These are phyloP conservation scores for Areca catechu DNA, from an alignment of 176 grass and related monocot species.

Conservation along the genomic window DNA sequence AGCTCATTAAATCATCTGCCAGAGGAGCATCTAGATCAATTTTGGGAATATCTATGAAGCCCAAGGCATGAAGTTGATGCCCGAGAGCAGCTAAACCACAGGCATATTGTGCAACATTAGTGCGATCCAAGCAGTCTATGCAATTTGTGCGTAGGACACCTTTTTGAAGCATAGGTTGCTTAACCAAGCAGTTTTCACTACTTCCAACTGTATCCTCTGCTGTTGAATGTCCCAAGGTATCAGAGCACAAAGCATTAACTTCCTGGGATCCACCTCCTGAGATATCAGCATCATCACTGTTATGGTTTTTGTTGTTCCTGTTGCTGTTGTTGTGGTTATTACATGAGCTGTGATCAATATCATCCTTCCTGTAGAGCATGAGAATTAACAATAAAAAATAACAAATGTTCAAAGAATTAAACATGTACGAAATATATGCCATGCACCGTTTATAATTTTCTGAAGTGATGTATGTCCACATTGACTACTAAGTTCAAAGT, in stretches of 20 bases:
- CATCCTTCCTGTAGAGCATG: neutral
- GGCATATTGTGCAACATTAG: conserved; percentile 93
- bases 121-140: conserved; percentile 94
- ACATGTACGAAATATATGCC: too few relatives aligned
- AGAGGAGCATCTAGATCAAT: conserved; percentile 63
- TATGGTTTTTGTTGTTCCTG: conserved; percentile 5
- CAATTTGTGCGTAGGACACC: conserved; percentile 88
- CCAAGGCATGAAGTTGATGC: conserved; percentile 61
- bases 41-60: conserved; percentile 38
- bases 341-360: neutral
- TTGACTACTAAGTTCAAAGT: too few relatives aligned
- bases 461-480: too few relatives aligned
- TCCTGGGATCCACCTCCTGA: conserved; percentile 50
- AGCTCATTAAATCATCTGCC: conserved; percentile 74
- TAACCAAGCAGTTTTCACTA: conserved; percentile 23
- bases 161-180: conserved; percentile 55
- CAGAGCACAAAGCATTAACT: conserved; percentile 46
- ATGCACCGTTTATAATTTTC: too few relatives aligned
- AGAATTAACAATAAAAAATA: neutral
- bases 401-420: too few relatives aligned
- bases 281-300: conserved; percentile 32
- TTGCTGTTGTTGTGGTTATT: conserved; percentile 24
- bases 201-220: conserved; percentile 44
- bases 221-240: conserved; percentile 43
- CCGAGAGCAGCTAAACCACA: conserved; percentile 86